Base-by-base conservation (phyloP, 768 basidiomycete species). In the Favolaschia claudopus region DNA sequence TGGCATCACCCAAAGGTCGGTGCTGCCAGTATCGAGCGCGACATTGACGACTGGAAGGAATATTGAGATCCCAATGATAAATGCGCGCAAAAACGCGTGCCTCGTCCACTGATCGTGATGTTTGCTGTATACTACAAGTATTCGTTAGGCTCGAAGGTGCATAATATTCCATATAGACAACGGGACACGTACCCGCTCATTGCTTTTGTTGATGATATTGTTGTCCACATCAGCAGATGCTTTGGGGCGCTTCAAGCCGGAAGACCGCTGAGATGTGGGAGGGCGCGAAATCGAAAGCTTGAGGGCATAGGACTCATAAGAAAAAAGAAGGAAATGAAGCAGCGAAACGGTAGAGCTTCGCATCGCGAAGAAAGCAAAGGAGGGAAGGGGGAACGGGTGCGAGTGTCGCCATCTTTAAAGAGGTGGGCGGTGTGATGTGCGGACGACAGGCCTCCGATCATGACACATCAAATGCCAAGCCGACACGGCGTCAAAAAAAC, bases 1-100 rank as follows among this genome's bases (percentile, higher is more conserved):
- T 27, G 62, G 62, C 56, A 38, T 58, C 5, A 63, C 61, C 61
- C 62, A 63, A 27, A 63, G 28, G 24, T 63, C 62, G n/a, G 62
- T 63, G 27, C 52, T 55, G 22, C 62, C 62, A 12, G 62, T 63
- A 33, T 63, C 62, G 32, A 63, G 9, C 10, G 57, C 57, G 15
- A 63, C 62, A 33, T 59, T 58, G 8, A 63, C 62, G 25, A 63
- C 62, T 63, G 38, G 20, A 42, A 6, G 19, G 24, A 40, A 15
- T 12, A 15, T 33, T 45, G 7, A 9, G 46, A 14, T 7, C 2
- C 2, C 14, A 5, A 15, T 9, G 14, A 13, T 6, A 8, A 15
- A 13, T 29, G 15, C 5, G 31, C 6, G 9, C 5, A 61, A 40
- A 1, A 17, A 28, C 17, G 22, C 48, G 55, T 58, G 37, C 62